Conservation (phyloP, 2,329 filamentous ascomycete species). For the Pleomassaria siparia region DNA sequence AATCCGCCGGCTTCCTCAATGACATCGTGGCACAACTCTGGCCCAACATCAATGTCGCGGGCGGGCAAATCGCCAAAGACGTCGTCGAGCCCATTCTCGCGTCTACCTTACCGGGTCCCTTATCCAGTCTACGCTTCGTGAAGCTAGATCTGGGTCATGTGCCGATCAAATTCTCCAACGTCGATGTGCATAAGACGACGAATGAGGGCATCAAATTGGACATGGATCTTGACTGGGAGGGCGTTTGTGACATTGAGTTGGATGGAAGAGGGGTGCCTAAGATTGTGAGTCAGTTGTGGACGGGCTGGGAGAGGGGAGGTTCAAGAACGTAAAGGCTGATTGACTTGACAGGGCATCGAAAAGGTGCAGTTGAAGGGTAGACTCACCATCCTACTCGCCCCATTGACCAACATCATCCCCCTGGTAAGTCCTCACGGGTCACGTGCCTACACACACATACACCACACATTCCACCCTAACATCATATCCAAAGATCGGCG, state of each 20-base stretch:
- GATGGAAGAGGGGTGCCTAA: conserved; percentile 50
- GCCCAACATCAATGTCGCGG: conserved; percentile 53
- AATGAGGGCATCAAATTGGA: conserved; percentile 52
- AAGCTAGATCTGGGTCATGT: conserved; percentile 51
- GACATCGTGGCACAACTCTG: conserved; percentile 52
- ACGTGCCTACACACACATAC: neutral
- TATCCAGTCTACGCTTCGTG: conserved; percentile 47
- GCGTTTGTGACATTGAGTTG: conserved; percentile 51
- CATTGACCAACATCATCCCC: conserved; percentile 50
- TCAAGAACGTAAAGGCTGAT: no score
- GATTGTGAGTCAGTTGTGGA: conserved; percentile 35
- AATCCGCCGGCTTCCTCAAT: conserved; percentile 54
- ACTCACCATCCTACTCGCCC: conserved; percentile 48
- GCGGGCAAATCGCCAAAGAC: conserved; percentile 49
- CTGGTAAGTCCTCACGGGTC: conserved; percentile 42
- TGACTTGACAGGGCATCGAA: conserved; percentile 47
- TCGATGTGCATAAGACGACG: conserved; percentile 50
- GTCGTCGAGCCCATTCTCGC: conserved; percentile 53
- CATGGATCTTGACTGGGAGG: conserved; percentile 52
- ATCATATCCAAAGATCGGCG: conserved; percentile 47
- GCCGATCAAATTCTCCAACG: conserved; percentile 46
- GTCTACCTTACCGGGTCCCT: conserved; percentile 49
- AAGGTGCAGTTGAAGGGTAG: conserved; percentile 49
- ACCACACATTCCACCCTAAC: conserved; percentile 7
- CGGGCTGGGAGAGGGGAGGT: no score